Conservation (phyloP, 2,329 filamentous ascomycete species). For the Fusarium circinatum region DNA sequence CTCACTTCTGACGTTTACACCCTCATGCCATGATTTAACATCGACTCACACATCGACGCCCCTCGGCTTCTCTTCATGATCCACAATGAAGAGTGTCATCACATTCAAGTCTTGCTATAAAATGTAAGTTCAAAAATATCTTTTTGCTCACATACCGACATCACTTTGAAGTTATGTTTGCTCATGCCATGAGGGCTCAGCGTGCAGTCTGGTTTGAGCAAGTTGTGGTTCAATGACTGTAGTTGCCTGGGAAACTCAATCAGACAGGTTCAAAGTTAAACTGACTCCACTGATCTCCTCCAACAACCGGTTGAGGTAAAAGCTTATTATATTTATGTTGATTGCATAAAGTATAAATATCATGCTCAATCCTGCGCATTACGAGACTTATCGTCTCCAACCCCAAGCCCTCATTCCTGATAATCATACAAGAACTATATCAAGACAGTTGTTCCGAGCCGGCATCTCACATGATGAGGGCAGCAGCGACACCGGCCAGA, state of each 20-base stretch:
- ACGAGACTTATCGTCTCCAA: neutral
- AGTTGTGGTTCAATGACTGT: neutral
- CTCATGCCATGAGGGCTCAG: neutral
- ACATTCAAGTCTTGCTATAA: no score
- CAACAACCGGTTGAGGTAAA: accelerated
- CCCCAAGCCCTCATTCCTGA: neutral
- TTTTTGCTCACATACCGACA: neutral
- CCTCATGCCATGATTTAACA: no score
- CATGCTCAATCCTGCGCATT: neutral
- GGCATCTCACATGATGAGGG: neutral
- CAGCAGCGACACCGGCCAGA: neutral
- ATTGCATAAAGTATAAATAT: neutral
- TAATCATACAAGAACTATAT: neutral
- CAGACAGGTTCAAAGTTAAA: neutral
- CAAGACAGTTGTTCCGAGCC: neutral
- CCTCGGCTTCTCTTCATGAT: neutral
- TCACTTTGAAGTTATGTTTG: neutral
- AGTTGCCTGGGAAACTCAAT: neutral
- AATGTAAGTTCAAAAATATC: no score
- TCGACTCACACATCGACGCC: no score
- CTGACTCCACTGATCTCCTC: accelerated
- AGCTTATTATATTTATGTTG: neutral
- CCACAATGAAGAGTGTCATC: neutral
- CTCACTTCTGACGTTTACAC: neutral
- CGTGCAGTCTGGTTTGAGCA: neutral